A percentile compares a stretch with the other conserved stretches of the same genome.
phyloP scores from a whole-genome alignment of 2,329 filamentous ascomycete species.

The Diaporthe velutina region DNA sequence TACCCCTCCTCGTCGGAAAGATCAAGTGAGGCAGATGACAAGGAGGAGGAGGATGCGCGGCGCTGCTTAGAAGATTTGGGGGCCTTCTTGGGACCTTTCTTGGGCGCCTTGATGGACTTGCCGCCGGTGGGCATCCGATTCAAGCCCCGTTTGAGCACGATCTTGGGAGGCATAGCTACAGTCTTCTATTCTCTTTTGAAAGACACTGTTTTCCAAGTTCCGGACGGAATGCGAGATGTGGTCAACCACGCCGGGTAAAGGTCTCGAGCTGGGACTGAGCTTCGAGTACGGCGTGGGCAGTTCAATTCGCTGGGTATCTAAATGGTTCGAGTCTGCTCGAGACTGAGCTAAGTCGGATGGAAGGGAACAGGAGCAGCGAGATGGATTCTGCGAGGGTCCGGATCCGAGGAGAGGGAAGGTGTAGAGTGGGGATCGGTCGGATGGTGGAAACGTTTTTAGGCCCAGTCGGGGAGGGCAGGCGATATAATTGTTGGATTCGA shows the following conservation, averaged over 20 bases:
- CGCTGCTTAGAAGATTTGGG: constrained; percentile 51
- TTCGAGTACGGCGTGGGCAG: neutral
- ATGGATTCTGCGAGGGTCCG: neutral
- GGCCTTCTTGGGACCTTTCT: constrained; percentile 34
- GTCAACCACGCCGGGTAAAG: neutral
- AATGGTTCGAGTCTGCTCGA: neutral
- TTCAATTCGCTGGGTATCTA: neutral
- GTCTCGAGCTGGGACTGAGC: neutral
- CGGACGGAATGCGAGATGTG: neutral
- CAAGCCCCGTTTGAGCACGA: constrained; percentile 34
- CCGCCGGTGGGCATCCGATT: constrained; percentile 33
- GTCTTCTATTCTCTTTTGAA: neutral
- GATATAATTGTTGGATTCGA: constrained; percentile 48
- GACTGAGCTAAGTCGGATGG: neutral
- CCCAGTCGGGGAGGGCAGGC: constrained; percentile 38
- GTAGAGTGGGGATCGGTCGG: neutral
- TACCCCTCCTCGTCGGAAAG: constrained; percentile 79
- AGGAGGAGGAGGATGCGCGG: constrained; percentile 64
- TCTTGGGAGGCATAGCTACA: constrained; percentile 35
- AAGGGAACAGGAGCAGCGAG: neutral
- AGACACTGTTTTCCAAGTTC: neutral
- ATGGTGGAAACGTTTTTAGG: constrained; percentile 31
- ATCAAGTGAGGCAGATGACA: constrained; percentile 67
- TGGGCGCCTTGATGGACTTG: constrained; percentile 40
- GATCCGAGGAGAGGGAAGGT: constrained; percentile 2